phyloP scores from a whole-genome alignment of 148 eudicot genomes.

The Fagopyrum tataricum region DNA sequence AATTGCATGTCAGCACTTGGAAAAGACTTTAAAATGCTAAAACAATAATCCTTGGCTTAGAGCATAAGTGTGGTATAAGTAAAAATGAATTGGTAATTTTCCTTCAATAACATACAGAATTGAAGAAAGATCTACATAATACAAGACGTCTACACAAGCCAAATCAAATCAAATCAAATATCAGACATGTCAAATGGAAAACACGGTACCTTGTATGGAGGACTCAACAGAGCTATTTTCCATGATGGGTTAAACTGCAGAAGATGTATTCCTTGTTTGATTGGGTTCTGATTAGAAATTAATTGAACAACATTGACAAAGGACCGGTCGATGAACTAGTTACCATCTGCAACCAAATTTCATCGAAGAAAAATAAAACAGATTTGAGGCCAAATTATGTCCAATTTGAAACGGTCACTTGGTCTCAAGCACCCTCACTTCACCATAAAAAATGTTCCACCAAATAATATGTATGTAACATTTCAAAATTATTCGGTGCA shows the following conservation, averaged over 20 bases:
- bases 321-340: neutral
- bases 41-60: too few relatives aligned
- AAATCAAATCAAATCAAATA: neutral
- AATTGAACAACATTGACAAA: neutral
- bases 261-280: neutral
- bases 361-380: neutral
- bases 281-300: neutral
- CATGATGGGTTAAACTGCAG: conserved; percentile 1
- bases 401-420: neutral
- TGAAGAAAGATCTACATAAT: neutral
- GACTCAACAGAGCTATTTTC: neutral
- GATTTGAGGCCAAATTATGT: neutral
- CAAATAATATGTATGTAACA: neutral
- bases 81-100: neutral
- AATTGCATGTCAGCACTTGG: conserved; percentile 6
- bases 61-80: too few relatives aligned
- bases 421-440: too few relatives aligned
- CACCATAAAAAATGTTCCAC: too few relatives aligned
- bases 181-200: neutral
- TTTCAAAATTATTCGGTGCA: neutral
- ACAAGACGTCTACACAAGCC: neutral
- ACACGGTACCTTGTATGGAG: neutral
- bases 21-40: neutral
- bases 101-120: neutral
- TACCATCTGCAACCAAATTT: neutral